Percentiles rank a stretch among this genome's conserved stretches.
Conservation (phyloP, 2,329 filamentous ascomycete genomes). For the Aspergillus puulaauensis region DNA sequence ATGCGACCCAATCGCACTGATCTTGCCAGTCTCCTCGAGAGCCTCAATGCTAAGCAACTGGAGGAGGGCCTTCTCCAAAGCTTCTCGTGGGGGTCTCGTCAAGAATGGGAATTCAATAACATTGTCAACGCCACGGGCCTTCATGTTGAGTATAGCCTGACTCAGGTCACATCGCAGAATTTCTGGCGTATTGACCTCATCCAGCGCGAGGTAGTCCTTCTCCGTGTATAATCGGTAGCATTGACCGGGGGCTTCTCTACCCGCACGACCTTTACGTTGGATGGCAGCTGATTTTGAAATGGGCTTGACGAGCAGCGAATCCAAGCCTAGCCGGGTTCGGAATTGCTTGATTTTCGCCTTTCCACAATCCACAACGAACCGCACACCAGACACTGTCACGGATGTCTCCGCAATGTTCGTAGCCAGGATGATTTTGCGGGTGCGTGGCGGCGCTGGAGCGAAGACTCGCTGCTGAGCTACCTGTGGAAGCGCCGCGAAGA, state of each 20-base stretch:
- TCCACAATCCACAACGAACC: constrained; percentile 87
- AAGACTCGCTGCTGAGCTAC: constrained; percentile 86
- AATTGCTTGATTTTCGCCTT: constrained; percentile 95
- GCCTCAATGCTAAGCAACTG: constrained; percentile 79
- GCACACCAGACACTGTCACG: constrained; percentile 89
- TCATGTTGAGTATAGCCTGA: constrained; percentile 86
- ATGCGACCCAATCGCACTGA: constrained; percentile 71
- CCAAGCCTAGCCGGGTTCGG: constrained; percentile 77
- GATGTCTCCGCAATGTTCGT: constrained; percentile 99
- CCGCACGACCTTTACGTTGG: constrained; percentile 86
- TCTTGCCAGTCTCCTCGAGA: constrained; percentile 67
- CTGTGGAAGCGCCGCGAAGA: constrained; percentile 89
- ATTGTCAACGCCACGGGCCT: constrained; percentile 81
- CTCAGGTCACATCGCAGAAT: constrained; percentile 88
- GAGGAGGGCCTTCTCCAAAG: constrained; percentile 77
- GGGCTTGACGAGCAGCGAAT: constrained; percentile 84
- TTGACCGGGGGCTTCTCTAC: constrained; percentile 85
- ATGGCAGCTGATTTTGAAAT: constrained; percentile 93
- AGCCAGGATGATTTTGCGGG: constrained; percentile 84
- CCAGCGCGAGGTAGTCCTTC: constrained; percentile 66
- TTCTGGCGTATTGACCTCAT: constrained; percentile 77
- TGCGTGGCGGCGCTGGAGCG: constrained; percentile 68
- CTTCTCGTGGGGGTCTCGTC: constrained; percentile 73
- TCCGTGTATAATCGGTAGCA: constrained; percentile 90
- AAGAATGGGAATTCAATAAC: constrained; percentile 81